Conservation (phyloP, 2,329 filamentous ascomycete genomes). For the Pestalotiopsis sp. region DNA sequence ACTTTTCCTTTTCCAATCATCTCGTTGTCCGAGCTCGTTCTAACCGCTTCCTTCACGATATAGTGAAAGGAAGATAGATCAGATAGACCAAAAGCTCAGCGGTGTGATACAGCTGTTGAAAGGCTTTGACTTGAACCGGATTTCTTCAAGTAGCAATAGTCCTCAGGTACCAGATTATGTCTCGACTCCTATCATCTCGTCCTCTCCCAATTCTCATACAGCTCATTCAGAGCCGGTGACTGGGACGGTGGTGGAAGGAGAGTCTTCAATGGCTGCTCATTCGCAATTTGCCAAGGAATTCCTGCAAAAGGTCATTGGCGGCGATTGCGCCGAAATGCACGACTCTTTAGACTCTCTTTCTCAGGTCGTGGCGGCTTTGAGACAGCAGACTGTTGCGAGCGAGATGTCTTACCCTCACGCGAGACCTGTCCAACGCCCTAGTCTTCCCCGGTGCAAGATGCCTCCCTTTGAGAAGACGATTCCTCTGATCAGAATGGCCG, state of each 20-base stretch:
- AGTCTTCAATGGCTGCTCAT: conserved; percentile 50
- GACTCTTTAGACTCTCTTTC: conserved; percentile 42
- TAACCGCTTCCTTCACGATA: background rate
- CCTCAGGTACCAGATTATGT: background rate
- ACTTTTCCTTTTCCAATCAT: background rate
- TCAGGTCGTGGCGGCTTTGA: conserved; percentile 52
- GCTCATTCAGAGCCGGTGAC: conserved; percentile 19
- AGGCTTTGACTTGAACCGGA: background rate
- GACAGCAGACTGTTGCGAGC: conserved; percentile 38
- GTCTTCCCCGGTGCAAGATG: background rate
- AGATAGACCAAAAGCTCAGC: conserved; percentile 29
- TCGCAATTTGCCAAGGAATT: conserved; percentile 55
- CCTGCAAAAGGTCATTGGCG: conserved; percentile 48
- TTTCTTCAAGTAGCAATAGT: conserved; percentile 24
- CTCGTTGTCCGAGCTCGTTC: background rate
- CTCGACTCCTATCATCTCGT: background rate
- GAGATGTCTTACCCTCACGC: background rate
- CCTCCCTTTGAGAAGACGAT: background rate
- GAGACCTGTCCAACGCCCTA: background rate
- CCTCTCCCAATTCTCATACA: background rate
- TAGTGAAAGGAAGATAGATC: conserved; percentile 27
- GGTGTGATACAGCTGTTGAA: conserved; percentile 18
- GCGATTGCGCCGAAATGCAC: conserved; percentile 27
- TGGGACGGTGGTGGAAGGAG: conserved; percentile 48
- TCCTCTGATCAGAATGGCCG: background rate